These are phyloP conservation scores for Candida chilensis DNA, from an alignment of 805 yeast genomes.

Conservation along the genomic window DNA sequence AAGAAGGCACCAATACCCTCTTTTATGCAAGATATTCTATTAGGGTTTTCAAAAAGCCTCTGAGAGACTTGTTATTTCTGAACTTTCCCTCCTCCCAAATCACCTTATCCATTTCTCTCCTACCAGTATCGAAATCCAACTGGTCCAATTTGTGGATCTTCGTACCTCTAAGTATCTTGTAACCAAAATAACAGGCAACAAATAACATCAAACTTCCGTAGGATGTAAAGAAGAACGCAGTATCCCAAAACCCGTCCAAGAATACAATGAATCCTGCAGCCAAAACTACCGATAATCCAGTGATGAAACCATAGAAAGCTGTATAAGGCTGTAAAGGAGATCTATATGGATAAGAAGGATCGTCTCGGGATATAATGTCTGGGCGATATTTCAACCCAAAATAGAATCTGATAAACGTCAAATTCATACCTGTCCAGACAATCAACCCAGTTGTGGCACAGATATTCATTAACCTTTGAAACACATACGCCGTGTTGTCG, in stretches of 20 bases:
- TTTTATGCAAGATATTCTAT: too few relatives aligned
- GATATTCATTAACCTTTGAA: conserved; percentile 57
- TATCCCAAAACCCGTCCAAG: conserved; percentile 46
- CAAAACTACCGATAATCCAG: conserved; percentile 39
- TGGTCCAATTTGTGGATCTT: conserved; percentile 27
- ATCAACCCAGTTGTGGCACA: conserved; percentile 69
- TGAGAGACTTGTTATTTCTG: conserved; percentile 2
- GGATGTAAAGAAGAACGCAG: conserved; percentile 52
- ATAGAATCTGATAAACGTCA: conserved; percentile 55
- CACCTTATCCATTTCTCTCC: conserved; percentile 32
- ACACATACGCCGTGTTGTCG: conserved; percentile 48
- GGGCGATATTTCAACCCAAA: conserved; percentile 52
- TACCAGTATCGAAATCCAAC: conserved; percentile 32
- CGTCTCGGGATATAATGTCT: conserved; percentile 56
- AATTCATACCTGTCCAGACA: conserved; percentile 51
- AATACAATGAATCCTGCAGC: conserved; percentile 59
- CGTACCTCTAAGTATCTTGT: conserved; percentile 23
- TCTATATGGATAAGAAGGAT: conserved; percentile 56
- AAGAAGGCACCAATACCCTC: too few relatives aligned
- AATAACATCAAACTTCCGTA: conserved; percentile 55
- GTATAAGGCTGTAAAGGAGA: conserved; percentile 65
- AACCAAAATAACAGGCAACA: conserved; percentile 38
- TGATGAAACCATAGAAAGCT: conserved; percentile 54
- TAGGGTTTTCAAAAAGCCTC: too few relatives aligned
- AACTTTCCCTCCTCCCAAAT: conserved; percentile 29